Evolutionary conservation across 2,329 filamentous ascomycete species (phyloP), one percentile per base, ranked within the genome.

Genomic region (Cercospora sp.): DNA sequence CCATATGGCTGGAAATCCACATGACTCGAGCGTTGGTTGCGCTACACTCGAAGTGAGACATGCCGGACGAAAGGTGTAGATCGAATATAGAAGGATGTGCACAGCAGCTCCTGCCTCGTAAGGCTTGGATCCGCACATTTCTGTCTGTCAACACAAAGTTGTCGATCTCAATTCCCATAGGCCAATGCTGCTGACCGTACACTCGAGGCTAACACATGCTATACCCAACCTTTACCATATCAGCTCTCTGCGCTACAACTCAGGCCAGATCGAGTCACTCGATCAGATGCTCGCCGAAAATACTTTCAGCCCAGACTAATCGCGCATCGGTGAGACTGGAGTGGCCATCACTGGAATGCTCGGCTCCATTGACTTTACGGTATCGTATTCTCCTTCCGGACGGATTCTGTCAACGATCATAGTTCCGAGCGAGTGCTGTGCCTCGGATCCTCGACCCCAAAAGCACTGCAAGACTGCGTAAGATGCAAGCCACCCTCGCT

Each of bases 371-470:
- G 18, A 51, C 20, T 51, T 51, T 16, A 3, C 45, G 45, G 10
- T 10, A 26, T 23, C 45, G 45, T 51, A 26, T 51, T 23, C 45
- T 51, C 45, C 10, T 23, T 51, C 20, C 20, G 9, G 10, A 26
- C 20, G 20, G 45, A 51, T 13, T 12, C 18, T 51, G 45, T 20
- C 42, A 48, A 48, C 42, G n/a, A 40, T 40, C n/a, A 13, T 5
- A 28, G 9, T 18, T 31, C 26, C 53, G 53, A 30, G 13, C 3
- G 8, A 30, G 26, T 58, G 26, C 53, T 58, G 53, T 53, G 48
- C 36, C 36, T 40, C 36, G 36, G 36, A 40, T 51, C 36, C 59
- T 61, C 59, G 59, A 26, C 36, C 58, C 30, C 59, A 61, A 45
- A 48, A 60, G 58, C 30, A 58, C 26, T 26, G 53, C 53, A 60